Conservation (phyloP, 768 basidiomycete species). For the Mycena polygramma region DNA sequence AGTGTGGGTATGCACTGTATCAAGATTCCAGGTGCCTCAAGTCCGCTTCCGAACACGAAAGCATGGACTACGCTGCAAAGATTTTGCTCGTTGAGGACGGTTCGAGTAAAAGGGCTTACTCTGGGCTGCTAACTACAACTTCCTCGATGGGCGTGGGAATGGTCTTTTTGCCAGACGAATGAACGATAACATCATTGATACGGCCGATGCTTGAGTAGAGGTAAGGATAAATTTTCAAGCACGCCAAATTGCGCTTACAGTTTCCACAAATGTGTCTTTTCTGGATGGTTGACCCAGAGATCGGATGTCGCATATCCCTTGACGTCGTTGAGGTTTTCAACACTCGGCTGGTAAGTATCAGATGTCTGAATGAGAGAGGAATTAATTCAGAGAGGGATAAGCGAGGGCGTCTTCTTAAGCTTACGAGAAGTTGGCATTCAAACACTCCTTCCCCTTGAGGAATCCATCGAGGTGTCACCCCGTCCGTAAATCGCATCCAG, state of each 20-base stretch:
- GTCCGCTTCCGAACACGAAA: constrained; percentile 56
- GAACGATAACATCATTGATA: constrained; percentile 49
- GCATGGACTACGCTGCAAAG: constrained; percentile 45
- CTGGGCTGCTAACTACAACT: constrained; percentile 37
- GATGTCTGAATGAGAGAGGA: no score
- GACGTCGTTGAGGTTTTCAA: constrained; percentile 50
- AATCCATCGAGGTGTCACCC: constrained; percentile 47
- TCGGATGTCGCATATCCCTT: constrained; percentile 56
- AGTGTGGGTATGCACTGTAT: constrained; percentile 43
- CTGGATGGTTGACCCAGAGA: constrained; percentile 53
- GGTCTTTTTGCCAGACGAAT: constrained; percentile 49
- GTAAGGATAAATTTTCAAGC: no score
- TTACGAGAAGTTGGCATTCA: constrained; percentile 55
- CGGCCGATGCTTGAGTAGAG: no score
- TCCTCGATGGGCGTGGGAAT: constrained; percentile 46
- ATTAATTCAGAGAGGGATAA: background rate
- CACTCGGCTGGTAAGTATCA: background rate
- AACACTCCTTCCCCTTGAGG: constrained; percentile 52
- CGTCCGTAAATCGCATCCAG: constrained; percentile 45
- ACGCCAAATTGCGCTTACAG: constrained; percentile 46
- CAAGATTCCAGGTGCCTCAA: constrained; percentile 48
- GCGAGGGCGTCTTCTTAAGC: background rate
- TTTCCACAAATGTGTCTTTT: constrained; percentile 50
- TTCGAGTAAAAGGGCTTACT: constrained; percentile 32
- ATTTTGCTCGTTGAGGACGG: background rate